Evolutionary conservation across 2,329 filamentous ascomycete species (phyloP).

Genomic region (Fusarium sulawesiense): DNA sequence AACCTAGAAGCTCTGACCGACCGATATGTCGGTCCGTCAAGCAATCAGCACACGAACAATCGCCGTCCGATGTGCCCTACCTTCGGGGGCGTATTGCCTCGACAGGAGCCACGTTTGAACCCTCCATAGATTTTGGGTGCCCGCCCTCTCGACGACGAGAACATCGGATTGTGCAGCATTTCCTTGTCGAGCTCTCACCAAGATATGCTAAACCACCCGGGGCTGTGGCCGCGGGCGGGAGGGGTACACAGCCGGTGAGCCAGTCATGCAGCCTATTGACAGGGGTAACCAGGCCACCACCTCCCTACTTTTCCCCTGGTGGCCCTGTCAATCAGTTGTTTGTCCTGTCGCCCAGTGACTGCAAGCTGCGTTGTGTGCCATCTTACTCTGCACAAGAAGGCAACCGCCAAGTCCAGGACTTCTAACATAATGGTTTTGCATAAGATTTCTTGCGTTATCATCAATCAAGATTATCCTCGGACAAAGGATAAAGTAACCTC

Average conservation of each 20-base stretch:
- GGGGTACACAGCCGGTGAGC: conserved; percentile 43
- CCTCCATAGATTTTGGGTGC: conserved; percentile 34
- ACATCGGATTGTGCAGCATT: conserved; percentile 13
- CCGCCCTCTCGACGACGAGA: conserved; percentile 25
- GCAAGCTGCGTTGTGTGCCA: conserved; percentile 6
- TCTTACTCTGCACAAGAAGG: conserved; percentile 12
- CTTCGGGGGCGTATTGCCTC: conserved; percentile 36
- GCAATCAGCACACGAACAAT: conserved; percentile 15
- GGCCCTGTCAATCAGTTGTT: conserved; percentile 33
- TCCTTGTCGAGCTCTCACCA: conserved; percentile 26
- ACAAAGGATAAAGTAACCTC: conserved; percentile 11
- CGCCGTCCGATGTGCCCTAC: conserved; percentile 2
- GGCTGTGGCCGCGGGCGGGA: conserved; percentile 36
- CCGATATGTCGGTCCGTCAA: conserved; percentile 22
- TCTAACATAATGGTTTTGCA: conserved; percentile 15
- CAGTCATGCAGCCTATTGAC: conserved; percentile 38
- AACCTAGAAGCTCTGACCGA: conserved; percentile 21
- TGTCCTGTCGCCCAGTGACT: conserved; percentile 14
- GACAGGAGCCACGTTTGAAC: conserved; percentile 43
- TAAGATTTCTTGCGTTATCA: not conserved
- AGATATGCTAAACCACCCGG: conserved; percentile 23
- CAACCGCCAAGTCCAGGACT: conserved; percentile 2
- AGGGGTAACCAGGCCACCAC: conserved; percentile 33
- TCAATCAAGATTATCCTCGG: not conserved
- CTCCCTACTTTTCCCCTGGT: conserved; percentile 27